Evolutionary conservation across 2,329 filamentous ascomycete species (phyloP), one percentile per base, ranked within the genome.

Genomic region (Exserohilum rostratum): DNA sequence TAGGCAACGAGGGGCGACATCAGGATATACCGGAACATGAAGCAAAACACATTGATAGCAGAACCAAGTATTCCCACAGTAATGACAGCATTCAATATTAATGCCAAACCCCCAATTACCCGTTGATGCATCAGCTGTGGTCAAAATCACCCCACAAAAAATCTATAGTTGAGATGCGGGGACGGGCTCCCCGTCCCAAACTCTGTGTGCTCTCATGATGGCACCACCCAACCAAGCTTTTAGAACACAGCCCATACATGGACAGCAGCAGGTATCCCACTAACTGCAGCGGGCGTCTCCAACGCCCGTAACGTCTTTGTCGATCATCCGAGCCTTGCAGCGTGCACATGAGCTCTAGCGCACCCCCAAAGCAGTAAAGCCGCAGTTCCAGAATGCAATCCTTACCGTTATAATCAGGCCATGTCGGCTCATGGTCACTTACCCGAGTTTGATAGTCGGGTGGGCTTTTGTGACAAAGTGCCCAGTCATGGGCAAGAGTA

Each of bases 291-390:
- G 25, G 10, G 22, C 35, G 11, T 33, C 30, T 27, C 11, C 29
- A 29, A 42, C 39, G 37, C 29, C 43, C 34, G 20, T 17, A 40
- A 38, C 15, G 7, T 3, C 35, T 38, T 30, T 38, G 47, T 37
- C 44, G 47, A 55, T 55, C 40, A 55, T 55, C 42, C 47, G 52
- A 55, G 52, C n/a, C 35, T 22, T 46, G 52, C 52, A 55, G 49
- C 52, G 25, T 2, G 18, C 27, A 51, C 47, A 42, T 39, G 25
- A 30, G 30, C 48, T 42, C 11, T 25, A 34, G 29, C 29, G 22
- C 40, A 18, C 12, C 13, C 40, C 47, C n/a, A 54, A 46, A 45
- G 40, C 40, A 40, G 51, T 37, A 15, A 54, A 30, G 38, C 9
- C 12, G 33, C 20, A 27, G 44, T 30, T 39, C 29, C 40, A 35